These are phyloP conservation scores for Mycosarcoma mackinlayi DNA, from an alignment of 1,284 basidiomycete species.

Conservation along the genomic window DNA sequence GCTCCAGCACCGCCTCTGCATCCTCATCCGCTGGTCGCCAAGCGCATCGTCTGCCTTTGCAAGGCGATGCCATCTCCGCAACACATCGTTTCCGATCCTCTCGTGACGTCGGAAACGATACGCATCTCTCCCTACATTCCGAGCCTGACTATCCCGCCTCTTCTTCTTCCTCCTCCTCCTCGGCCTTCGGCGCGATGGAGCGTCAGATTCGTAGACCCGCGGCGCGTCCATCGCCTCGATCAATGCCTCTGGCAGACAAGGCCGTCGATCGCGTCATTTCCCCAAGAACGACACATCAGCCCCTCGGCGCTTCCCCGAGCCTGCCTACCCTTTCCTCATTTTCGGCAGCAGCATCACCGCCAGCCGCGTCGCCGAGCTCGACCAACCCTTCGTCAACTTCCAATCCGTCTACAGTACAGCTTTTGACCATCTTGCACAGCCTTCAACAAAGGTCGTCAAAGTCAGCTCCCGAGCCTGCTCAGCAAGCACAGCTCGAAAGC, in stretches of 20 bases:
- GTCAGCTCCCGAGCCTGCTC: constrained; percentile 46
- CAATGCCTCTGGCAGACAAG: constrained; percentile 11
- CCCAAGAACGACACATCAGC: constrained; percentile 16
- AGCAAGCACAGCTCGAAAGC: constrained; percentile 46
- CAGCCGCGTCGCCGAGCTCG: constrained; percentile 9
- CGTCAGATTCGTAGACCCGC: constrained; percentile 28
- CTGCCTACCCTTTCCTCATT: constrained; percentile 14
- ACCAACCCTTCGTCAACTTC: constrained; percentile 22
- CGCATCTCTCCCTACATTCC: constrained; percentile 33
- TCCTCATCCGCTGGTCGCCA: constrained; percentile 5
- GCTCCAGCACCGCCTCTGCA: constrained; percentile 10
- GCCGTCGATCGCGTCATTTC: constrained; percentile 23
- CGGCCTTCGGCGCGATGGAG: constrained; percentile 18
- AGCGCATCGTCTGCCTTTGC: constrained; percentile 8
- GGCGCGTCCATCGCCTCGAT: constrained; percentile 14
- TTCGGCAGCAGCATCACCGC: constrained; percentile 19
- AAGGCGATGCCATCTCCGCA: constrained; percentile 13
- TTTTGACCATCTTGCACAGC: constrained; percentile 43
- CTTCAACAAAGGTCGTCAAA: constrained; percentile 43
- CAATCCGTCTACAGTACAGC: constrained; percentile 39
- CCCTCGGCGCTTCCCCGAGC: constrained; percentile 16
- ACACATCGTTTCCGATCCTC: constrained; percentile 25
- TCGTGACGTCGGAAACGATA: constrained; percentile 15
- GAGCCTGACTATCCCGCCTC: constrained; percentile 45
- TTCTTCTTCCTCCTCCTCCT: constrained; percentile 29